Conservation (phyloP, 169 alveolate genomes). For the Perkinsus marinus region DNA sequence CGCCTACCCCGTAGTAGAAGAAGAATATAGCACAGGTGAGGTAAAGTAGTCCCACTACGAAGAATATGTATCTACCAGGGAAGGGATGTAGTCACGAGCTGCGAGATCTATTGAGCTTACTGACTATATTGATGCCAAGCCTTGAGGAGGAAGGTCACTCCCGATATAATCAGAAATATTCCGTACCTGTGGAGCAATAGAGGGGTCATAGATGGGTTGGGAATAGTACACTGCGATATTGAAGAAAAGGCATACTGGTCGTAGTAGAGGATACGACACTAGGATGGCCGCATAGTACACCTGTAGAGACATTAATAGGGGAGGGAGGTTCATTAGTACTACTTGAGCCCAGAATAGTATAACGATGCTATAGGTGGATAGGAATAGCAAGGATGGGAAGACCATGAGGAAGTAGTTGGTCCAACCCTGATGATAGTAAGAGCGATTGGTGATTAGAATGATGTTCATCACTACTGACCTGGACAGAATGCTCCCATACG, state of each 20-base stretch:
- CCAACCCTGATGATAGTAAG: background rate
- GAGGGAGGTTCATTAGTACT: background rate
- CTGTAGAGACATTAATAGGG: background rate
- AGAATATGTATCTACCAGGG: background rate
- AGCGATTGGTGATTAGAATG: background rate
- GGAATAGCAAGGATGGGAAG: background rate
- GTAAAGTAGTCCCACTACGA: background rate
- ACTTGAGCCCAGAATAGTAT: background rate
- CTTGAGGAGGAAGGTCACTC: background rate
- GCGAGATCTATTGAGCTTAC: background rate
- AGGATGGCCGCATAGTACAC: background rate
- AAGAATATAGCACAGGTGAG: background rate
- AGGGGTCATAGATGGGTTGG: background rate
- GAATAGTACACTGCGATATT: background rate
- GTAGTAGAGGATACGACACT: background rate
- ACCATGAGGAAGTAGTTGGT: background rate
- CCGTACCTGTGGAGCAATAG: background rate
- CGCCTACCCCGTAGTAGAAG: background rate
- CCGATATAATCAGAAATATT: background rate
- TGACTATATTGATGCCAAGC: background rate
- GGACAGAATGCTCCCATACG: background rate
- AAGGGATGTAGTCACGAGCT: background rate
- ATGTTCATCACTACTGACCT: background rate
- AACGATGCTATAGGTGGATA: background rate
- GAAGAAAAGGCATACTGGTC: background rate